phyloP scores from a whole-genome alignment of 805 yeast genomes.

The Kluyveromyces wickerhamii region DNA sequence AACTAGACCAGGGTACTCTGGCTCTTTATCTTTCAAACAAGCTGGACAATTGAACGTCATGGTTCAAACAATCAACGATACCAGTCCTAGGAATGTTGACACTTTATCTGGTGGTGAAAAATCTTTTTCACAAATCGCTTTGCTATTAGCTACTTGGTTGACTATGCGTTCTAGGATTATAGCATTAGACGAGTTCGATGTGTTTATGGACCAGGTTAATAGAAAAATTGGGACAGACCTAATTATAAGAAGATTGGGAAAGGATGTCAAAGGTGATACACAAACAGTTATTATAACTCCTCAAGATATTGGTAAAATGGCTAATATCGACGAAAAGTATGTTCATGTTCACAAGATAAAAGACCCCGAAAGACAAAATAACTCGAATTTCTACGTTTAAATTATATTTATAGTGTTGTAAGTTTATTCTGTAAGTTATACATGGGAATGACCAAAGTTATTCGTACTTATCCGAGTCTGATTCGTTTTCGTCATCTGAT shows the following conservation, averaged over 20 bases:
- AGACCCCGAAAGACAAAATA: constrained; percentile 32
- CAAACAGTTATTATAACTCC: constrained; percentile 95
- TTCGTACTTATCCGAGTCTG: constrained; percentile 31
- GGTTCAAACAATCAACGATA: constrained; percentile 55
- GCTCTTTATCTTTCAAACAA: constrained; percentile 57
- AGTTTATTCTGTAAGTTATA: neutral
- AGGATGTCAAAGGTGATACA: constrained; percentile 44
- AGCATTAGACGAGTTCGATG: constrained; percentile 95
- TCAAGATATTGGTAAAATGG: constrained; percentile 63
- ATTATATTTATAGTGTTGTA: neutral
- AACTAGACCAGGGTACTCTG: constrained; percentile 59
- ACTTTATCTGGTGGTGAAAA: constrained; percentile 96
- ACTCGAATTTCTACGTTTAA: constrained; percentile 15
- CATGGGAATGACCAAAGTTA: neutral
- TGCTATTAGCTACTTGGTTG: constrained; percentile 84
- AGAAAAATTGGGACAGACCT: constrained; percentile 70
- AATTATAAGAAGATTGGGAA: constrained; percentile 59
- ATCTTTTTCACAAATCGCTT: constrained; percentile 85
- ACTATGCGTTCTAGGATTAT: constrained; percentile 82
- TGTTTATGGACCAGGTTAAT: constrained; percentile 92
- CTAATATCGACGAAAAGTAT: constrained; percentile 52
- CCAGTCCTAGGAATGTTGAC: constrained; percentile 58
- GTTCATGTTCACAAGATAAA: constrained; percentile 59
- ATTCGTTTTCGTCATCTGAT: constrained; percentile 56
- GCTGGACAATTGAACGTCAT: constrained; percentile 44